These are phyloP conservation scores for Diaporthe ilicicola DNA, from an alignment of 2,329 filamentous ascomycete species.

Conservation along the genomic window DNA sequence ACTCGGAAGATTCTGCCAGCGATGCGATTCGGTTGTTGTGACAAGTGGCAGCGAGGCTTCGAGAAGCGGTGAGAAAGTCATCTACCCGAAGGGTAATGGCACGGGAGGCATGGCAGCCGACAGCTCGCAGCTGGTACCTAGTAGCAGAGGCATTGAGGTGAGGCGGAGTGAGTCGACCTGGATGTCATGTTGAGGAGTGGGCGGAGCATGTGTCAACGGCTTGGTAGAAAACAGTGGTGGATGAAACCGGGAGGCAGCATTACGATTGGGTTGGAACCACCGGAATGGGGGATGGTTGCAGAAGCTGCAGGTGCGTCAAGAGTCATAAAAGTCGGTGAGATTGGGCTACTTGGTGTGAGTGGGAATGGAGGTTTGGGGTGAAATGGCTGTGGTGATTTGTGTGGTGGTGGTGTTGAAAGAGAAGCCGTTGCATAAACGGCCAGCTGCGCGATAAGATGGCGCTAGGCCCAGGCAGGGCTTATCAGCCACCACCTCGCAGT, in stretches of 20 bases:
- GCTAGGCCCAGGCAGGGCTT: conserved; percentile 9
- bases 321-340: conserved; percentile 32
- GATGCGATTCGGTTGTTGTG: neutral
- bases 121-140: neutral
- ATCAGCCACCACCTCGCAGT: neutral
- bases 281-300: conserved; percentile 12
- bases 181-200: neutral
- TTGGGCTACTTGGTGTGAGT: conserved; percentile 23
- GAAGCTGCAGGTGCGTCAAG: conserved; percentile 23
- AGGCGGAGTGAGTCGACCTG: neutral
- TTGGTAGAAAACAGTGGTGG: neutral
- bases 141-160: neutral
- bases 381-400: neutral
- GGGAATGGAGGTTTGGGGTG: conserved; percentile 18
- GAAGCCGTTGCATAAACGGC: conserved; percentile 18
- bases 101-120: neutral
- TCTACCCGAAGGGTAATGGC: neutral
- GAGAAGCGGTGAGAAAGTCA: conserved; percentile 6
- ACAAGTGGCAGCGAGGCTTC: neutral
- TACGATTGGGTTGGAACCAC: conserved; percentile 2
- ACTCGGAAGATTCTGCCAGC: neutral
- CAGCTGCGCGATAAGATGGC: conserved; percentile 17
- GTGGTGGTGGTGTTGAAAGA: conserved; percentile 14
- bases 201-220: neutral
- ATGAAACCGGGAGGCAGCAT: neutral